Evolutionary conservation across 495 filamentous ascomycete genomes (phyloP).

Genomic region (Lepidopterella palustris): DNA sequence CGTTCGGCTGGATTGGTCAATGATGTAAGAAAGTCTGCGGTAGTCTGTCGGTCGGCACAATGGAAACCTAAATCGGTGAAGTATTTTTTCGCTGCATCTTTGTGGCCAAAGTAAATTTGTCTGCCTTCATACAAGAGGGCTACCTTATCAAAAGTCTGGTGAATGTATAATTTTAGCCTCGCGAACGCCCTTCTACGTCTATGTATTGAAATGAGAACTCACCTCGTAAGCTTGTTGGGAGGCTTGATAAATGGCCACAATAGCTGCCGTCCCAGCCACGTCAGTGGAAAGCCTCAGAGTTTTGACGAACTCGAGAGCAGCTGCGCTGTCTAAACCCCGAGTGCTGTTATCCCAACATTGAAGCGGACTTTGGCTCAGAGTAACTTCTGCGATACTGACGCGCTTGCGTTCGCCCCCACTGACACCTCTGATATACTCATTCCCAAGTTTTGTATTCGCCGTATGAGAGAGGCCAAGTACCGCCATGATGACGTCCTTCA

Average conservation of each 20-base stretch:
- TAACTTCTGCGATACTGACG: slow-evolving; percentile 35
- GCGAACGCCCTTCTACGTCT: background rate
- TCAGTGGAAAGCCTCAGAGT: slow-evolving; percentile 31
- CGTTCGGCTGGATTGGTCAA: slow-evolving; percentile 60
- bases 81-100: slow-evolving; percentile 25
- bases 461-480: slow-evolving; percentile 35
- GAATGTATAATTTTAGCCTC: background rate
- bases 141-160: slow-evolving; percentile 33
- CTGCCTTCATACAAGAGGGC: slow-evolving; percentile 34
- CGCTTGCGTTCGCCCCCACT: slow-evolving; percentile 36
- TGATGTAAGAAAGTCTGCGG: slow-evolving; percentile 64
- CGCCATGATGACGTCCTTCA: slow-evolving; percentile 35
- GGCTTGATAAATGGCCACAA: slow-evolving; percentile 35
- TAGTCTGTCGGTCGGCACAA: slow-evolving; percentile 52
- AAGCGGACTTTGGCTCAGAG: slow-evolving; percentile 25
- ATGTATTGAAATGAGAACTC: slow-evolving; percentile 4
- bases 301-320: slow-evolving; percentile 35
- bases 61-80: slow-evolving; percentile 51
- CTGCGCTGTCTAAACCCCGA: slow-evolving; percentile 35
- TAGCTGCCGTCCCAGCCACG: slow-evolving; percentile 23
- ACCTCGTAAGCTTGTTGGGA: slow-evolving; percentile 29
- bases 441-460: slow-evolving; percentile 34
- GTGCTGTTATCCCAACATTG: slow-evolving; percentile 40
- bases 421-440: slow-evolving; percentile 35
- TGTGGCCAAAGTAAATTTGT: slow-evolving; percentile 34